These are phyloP conservation scores for Phyllosticta citribraziliensis DNA, from an alignment of 2,329 filamentous ascomycete species.

Conservation along the genomic window DNA sequence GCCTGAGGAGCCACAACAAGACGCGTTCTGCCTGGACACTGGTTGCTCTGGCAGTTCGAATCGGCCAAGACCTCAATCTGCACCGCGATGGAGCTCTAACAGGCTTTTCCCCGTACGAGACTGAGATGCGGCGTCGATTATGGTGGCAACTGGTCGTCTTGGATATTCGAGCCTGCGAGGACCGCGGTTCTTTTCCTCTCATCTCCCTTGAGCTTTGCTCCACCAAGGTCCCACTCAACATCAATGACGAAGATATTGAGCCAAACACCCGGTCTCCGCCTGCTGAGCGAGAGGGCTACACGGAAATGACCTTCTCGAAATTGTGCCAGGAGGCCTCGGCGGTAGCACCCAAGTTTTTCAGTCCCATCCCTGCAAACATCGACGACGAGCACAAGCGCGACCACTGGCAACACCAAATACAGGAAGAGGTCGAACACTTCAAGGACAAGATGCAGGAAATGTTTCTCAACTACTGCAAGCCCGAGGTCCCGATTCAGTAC, in stretches of 20 bases:
- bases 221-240: constrained; percentile 35
- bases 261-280: constrained; percentile 22
- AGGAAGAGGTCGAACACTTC: constrained; percentile 26
- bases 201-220: constrained; percentile 15
- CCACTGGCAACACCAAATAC: constrained; percentile 20
- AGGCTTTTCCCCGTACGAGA: constrained; percentile 46
- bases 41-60: constrained; percentile 50
- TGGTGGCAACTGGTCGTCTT: constrained; percentile 54
- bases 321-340: constrained; percentile 27
- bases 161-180: constrained; percentile 25
- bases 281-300: constrained; percentile 20
- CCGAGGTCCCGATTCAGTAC: neutral
- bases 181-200: constrained; percentile 8
- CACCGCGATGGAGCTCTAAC: constrained; percentile 48
- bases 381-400: constrained; percentile 6
- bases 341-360: constrained; percentile 12
- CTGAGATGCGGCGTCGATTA: constrained; percentile 46
- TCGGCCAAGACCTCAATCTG: constrained; percentile 51
- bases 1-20: constrained; percentile 33
- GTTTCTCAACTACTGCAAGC: constrained; percentile 27
- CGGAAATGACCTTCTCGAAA: constrained; percentile 28
- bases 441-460: constrained; percentile 31
- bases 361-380: constrained; percentile 13
- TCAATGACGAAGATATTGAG: constrained; percentile 37
- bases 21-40: constrained; percentile 53